Evolutionary conservation across 805 yeast species (phyloP), one percentile per base, ranked within the genome.

Genomic region (Ogataea haglerorum): DNA sequence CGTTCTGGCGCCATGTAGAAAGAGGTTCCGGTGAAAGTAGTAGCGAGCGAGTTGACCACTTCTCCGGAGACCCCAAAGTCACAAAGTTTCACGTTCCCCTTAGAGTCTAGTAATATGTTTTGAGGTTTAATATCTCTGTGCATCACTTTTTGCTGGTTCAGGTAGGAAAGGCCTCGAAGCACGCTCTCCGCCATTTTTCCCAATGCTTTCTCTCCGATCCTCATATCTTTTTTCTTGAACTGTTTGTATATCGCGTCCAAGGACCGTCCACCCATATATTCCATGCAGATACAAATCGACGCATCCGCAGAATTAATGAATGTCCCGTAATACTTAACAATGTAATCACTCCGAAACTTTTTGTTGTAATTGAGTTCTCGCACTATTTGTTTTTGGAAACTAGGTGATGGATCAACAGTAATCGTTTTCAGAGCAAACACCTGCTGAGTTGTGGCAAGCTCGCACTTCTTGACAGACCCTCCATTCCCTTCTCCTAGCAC

Each of bases 1-100:
- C 99, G 74, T 63, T 93, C 99, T 0, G 99, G 99, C 0, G 99
- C 98, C 99, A 93, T 93, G 63, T 93, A 93, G 60, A 87, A 91
- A 9, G 95, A 90, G 0, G 99, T 93, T 2, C 99, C 99, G 0
- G 96, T 93, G 58, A 90, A 93, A 0, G 99, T 93, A 1, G 96
- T 87, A 1, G 98, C 98, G 34, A 93, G 69, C 0, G 96, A 88
- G 61, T 93, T 85, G 23, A 91, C 96, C 14, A 93, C 96, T 57
- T 88, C 96, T 9, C 99, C 99, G 57, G 95, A 83, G 19, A 93
- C 99, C 15, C 99, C 99, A 67, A 93, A 93, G 65, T 93, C 99
- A 65, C 98, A 91, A 38, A 93, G 68, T 60, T 93, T 93, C 37
- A 91, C 90, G 56, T 85, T 82, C 3, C 99, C 99, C 14, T 68